Base-by-base conservation (phyloP, 164 flowering plant species). In the Vitis rotundifolia region DNA sequence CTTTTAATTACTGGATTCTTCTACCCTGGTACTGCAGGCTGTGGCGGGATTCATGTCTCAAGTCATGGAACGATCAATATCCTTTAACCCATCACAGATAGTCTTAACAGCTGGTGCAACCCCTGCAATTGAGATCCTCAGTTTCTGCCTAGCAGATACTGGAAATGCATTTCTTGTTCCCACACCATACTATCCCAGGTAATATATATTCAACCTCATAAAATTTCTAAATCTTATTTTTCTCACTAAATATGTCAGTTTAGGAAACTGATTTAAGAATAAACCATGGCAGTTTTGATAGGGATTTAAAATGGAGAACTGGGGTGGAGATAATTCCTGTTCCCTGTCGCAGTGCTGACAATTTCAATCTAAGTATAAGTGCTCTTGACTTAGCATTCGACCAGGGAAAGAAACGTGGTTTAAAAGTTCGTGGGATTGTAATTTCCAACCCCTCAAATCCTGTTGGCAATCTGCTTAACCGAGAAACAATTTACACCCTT, bases 141-240 rank as follows among this genome's bases (percentile, higher is more conserved):
- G 84, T 79, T 95, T 91, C 85, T 93, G 97, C 83, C 76, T 95
- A 49, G 99, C 98, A 52, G 99, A 95, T 74, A 63, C 85, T 28
- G 98, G 99, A 75, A 93, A 93, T 83, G 99, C 97, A 63, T 93
- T 95, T 77, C 97, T 95, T 68, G 91, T 95, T 73, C 99, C 99
- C 48, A 82, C 99, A 4, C 99, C 99, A 31, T 90, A 87, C 81
- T 79, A 80, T 68, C 99, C 98, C 7, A 82, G 90, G 98, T 95
- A 88, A 85, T 44, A 37, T 5, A 37, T 66, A 57, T 18, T 26
- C 44, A 37, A 37, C 44, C 44, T 37, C 44, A 37, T 3, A 37
- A 8, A 26, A 8, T 61, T 67, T 59, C 26, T 5, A 50, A 54
- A 31, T 29, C 66, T 79, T 58, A 71, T 51, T 50, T 61, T 2